Percentiles rank a stretch among this genome's conserved stretches.
phyloP scores from a whole-genome alignment of 208 protist species.

The Wallacemonas sp. region DNA sequence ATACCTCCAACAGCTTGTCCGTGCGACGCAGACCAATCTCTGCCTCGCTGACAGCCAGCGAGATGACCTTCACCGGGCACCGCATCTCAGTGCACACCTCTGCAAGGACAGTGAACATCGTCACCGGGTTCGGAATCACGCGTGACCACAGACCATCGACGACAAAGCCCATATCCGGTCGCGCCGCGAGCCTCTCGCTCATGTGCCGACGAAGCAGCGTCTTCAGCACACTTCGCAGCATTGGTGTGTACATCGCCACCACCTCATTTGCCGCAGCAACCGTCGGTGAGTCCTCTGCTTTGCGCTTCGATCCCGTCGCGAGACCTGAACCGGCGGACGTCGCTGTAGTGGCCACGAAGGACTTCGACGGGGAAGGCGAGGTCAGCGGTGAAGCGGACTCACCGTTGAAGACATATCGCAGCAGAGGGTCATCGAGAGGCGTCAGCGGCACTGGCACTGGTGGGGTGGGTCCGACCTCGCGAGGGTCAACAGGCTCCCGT shows the following conservation, averaged over 20 bases:
- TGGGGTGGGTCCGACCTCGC: neutral
- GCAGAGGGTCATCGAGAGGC: slow-evolving; percentile 11
- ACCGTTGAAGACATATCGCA: neutral
- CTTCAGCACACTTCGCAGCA: slow-evolving; percentile 26
- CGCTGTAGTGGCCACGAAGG: neutral
- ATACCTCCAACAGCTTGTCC: slow-evolving; percentile 28
- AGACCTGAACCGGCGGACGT: neutral
- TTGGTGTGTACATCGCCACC: slow-evolving; percentile 9
- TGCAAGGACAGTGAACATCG: slow-evolving; percentile 44
- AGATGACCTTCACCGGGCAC: slow-evolving; percentile 50
- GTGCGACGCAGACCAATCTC: slow-evolving; percentile 50
- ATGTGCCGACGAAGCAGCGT: slow-evolving; percentile 16
- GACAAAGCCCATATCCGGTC: slow-evolving; percentile 29
- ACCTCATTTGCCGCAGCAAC: neutral
- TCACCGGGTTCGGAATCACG: slow-evolving; percentile 45
- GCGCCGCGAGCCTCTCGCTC: neutral
- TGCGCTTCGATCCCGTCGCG: neutral
- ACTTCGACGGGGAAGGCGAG: neutral
- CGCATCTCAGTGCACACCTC: slow-evolving; percentile 28
- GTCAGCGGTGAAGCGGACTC: neutral
- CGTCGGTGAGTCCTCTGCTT: neutral
- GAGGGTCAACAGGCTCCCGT: neutral
- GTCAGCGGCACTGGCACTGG: neutral
- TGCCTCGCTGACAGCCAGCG: slow-evolving; percentile 64
- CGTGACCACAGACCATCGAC: slow-evolving; percentile 70